Conservation (phyloP, 1,284 basidiomycete species). For the Bjerkandera adusta region DNA sequence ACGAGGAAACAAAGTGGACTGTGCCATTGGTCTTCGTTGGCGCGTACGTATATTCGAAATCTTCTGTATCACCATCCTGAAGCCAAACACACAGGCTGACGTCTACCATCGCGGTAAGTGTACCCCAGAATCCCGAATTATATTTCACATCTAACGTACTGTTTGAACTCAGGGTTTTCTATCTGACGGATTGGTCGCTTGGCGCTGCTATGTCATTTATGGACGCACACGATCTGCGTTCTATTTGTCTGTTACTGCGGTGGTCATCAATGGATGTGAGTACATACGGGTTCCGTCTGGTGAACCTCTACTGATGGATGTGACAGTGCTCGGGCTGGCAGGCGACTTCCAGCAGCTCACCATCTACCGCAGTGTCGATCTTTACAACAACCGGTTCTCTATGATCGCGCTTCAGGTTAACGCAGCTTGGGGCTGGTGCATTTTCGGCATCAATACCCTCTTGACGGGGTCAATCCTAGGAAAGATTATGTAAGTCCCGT, state of each 20-base stretch:
- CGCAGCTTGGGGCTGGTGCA: slow-evolving; percentile 27
- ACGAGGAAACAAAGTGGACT: slow-evolving; percentile 5
- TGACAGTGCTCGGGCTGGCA: slow-evolving; percentile 22
- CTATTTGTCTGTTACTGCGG: slow-evolving; percentile 18
- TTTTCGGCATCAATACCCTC: slow-evolving; percentile 22
- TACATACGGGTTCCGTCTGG: not conserved
- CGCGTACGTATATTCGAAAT: slow-evolving; percentile 3
- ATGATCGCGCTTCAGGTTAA: slow-evolving; percentile 21
- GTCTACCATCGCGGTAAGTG: slow-evolving; percentile 19
- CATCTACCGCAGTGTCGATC: slow-evolving; percentile 13
- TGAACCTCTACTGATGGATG: not conserved
- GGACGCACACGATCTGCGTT: slow-evolving; percentile 18
- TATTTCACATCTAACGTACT: not conserved
- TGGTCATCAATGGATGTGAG: slow-evolving; percentile 20
- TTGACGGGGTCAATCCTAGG: slow-evolving; percentile 22
- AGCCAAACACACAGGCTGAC: slow-evolving; percentile 17
- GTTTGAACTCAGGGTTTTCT: slow-evolving; percentile 17
- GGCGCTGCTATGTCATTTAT: slow-evolving; percentile 26
- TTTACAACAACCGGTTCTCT: slow-evolving; percentile 21
- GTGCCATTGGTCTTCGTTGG: slow-evolving; percentile 13
- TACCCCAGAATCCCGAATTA: not conserved
- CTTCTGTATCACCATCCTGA: too few relatives aligned
- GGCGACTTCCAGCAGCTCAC: slow-evolving; percentile 22
- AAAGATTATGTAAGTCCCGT: slow-evolving; percentile 19
- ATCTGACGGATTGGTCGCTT: slow-evolving; percentile 24